A percentile compares a stretch with the other conserved stretches of the same genome.
Evolutionary conservation across 1,139 yeast genomes (phyloP).

Genomic region (Saccharomycopsis hybrid): DNA sequence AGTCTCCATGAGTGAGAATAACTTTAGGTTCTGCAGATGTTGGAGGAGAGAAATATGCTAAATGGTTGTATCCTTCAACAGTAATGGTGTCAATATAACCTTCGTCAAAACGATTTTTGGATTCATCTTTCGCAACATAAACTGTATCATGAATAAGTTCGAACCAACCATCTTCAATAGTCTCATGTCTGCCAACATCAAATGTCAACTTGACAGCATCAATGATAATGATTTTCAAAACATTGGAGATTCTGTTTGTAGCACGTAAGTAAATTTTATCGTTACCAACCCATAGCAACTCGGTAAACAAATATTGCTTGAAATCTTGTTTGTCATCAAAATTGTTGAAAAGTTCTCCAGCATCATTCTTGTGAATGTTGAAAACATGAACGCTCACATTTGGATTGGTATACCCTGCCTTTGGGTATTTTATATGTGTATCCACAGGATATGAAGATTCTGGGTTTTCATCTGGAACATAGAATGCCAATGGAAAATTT

Average conservation of each 20-base stretch:
- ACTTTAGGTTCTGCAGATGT: conserved; percentile 39
- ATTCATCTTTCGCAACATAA: conserved; percentile 55
- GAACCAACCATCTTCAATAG: conserved; percentile 57
- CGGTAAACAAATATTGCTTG: conserved; percentile 58
- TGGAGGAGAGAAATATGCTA: conserved; percentile 62
- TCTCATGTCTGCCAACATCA: conserved; percentile 39
- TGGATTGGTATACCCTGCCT: conserved; percentile 85
- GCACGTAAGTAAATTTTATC: conserved; percentile 53
- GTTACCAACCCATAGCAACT: conserved; percentile 66
- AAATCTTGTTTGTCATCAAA: conserved; percentile 38
- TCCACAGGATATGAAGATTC: conserved; percentile 60
- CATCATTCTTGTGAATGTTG: conserved; percentile 28
- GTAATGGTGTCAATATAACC: conserved; percentile 77
- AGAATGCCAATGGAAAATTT: conserved; percentile 69
- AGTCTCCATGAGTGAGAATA: conserved; percentile 53
- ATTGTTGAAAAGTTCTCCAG: conserved; percentile 35
- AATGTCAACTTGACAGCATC: conserved; percentile 35
- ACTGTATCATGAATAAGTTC: conserved; percentile 73
- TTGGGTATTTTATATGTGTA: conserved; percentile 71
- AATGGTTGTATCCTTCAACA: conserved; percentile 56
- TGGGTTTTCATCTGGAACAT: conserved; percentile 43
- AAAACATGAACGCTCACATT: conserved; percentile 42
- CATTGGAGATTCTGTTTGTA: conserved; percentile 68
- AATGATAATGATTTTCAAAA: conserved; percentile 50
- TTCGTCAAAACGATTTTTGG: conserved; percentile 34